Percentiles rank a stretch among this genome's conserved stretches.
Evolutionary conservation across 192 early-diverging fungal species (phyloP).

Genomic region (Oehlia diaphana): DNA sequence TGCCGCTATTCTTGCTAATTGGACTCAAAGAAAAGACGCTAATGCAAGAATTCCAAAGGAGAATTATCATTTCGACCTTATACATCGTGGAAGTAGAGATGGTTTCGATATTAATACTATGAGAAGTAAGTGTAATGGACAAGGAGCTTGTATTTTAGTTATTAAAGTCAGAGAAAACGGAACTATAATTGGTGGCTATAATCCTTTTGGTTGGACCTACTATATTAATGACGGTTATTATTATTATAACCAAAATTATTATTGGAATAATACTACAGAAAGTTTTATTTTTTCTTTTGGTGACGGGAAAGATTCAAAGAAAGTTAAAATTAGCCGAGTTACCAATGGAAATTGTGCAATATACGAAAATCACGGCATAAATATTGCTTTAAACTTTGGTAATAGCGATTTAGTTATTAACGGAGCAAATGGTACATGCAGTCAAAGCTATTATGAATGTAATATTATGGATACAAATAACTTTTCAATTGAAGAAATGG

Average conservation of each 20-base stretch:
- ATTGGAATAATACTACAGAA: not conserved
- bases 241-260: not conserved
- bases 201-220: not conserved
- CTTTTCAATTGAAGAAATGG: not conserved
- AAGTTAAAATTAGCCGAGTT: not conserved
- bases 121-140: not conserved
- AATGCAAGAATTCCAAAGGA: not conserved
- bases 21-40: not conserved
- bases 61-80: not conserved
- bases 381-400: not conserved
- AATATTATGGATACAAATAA: not conserved
- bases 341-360: not conserved
- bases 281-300: not conserved
- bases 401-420: not conserved
- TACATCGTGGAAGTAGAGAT: conserved; percentile 5
- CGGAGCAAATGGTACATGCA: not conserved
- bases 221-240: not conserved
- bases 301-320: not conserved
- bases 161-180: not conserved
- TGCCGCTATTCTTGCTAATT: not conserved
- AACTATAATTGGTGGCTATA: conserved; percentile 4
- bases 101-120: not conserved
- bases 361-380: too few species aligned
- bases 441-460: not conserved
- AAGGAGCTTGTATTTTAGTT: not conserved